Evolutionary conservation across 257 asterid genomes (phyloP).

Genomic region (Ilex aquifolium): DNA sequence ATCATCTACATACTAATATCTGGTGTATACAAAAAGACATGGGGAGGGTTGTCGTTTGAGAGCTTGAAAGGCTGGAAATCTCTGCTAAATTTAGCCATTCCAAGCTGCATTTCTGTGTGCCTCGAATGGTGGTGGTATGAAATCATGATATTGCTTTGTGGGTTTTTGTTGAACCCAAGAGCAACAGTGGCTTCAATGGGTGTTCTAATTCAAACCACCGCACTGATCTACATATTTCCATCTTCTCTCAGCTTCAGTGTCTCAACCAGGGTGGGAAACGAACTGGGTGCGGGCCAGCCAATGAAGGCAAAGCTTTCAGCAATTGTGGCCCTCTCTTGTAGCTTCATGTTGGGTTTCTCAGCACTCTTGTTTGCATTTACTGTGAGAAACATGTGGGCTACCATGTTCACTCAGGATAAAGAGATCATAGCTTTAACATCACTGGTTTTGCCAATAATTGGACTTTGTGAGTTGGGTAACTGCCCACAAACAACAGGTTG

Average conservation of each 20-base stretch:
- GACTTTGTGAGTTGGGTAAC: conserved; percentile 81
- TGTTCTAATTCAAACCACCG: conserved; percentile 63
- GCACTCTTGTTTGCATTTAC: conserved; percentile 55
- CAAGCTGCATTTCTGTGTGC: conserved; percentile 79
- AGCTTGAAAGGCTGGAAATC: conserved; percentile 60
- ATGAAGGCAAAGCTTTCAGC: conserved; percentile 54
- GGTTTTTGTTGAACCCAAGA: conserved; percentile 45
- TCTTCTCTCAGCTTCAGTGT: conserved; percentile 70
- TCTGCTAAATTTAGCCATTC: conserved; percentile 49
- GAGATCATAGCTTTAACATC: conserved; percentile 60
- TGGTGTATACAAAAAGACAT: conserved; percentile 47
- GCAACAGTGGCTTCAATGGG: conserved; percentile 89
- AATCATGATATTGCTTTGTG: conserved; percentile 69
- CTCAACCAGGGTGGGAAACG: conserved; percentile 74
- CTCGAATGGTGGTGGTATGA: conserved; percentile 98
- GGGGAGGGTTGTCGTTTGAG: conserved; percentile 47
- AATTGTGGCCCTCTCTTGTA: conserved; percentile 43
- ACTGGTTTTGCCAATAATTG: conserved; percentile 60
- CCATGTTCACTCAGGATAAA: conserved; percentile 58
- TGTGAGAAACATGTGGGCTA: conserved; percentile 60
- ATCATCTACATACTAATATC: conserved; percentile 40
- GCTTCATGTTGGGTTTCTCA: conserved; percentile 48
- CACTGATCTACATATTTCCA: conserved; percentile 77
- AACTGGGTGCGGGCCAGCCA: conserved; percentile 56
- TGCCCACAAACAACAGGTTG: conserved; percentile 95